Base-by-base conservation (phyloP, 805 yeast species). In the Saccharomycopsis sp. region DNA sequence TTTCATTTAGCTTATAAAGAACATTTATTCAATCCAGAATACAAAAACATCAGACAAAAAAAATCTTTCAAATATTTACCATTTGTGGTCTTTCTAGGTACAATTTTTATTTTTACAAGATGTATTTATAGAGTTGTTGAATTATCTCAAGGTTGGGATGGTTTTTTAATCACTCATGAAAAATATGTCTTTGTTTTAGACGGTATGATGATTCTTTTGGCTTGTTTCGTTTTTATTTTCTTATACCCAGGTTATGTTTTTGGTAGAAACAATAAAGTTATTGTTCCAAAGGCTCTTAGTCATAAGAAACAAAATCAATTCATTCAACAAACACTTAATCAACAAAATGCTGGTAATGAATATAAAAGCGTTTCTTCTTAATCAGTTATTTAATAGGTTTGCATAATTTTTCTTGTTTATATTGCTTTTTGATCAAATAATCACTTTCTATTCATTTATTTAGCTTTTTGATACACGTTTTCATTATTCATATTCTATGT, bases 111-210 rank as follows among this genome's bases (percentile, higher is more conserved):
- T 19, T 77, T 71, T 47, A 62, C 73, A 21, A 70, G 95, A 53
- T 80, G 88, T 49, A 62, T 77, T 31, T 85, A 82, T 59, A 70
- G 95, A 54, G 67, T 83, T 23, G 67, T 72, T 29, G 95, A 86
- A 58, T 63, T 86, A 43, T 58, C 76, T 2, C 74, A 76, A 52
- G 89, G 88, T 12, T 83, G 88, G 80, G 44, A 53, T 5, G 89
- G 94, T 1, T 64, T 57, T 42, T 61, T 86, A 50, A 79, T 82
- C 36, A 62, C 66, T 2, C 73, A 70, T 40, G 86, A 80, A 54
- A 57, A 63, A 34, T 76, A 70, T 50, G 72, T 79, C 50, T 61
- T 79, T 54, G 63, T 70, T 14, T 57, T 79, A 15, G 88, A 80
- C 49, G 77, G 76, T 2, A 52, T 79, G 39, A 73, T 79, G 80